phyloP scores from a whole-genome alignment of 148 eudicot genomes.

The Rhododendron williamsianum region DNA sequence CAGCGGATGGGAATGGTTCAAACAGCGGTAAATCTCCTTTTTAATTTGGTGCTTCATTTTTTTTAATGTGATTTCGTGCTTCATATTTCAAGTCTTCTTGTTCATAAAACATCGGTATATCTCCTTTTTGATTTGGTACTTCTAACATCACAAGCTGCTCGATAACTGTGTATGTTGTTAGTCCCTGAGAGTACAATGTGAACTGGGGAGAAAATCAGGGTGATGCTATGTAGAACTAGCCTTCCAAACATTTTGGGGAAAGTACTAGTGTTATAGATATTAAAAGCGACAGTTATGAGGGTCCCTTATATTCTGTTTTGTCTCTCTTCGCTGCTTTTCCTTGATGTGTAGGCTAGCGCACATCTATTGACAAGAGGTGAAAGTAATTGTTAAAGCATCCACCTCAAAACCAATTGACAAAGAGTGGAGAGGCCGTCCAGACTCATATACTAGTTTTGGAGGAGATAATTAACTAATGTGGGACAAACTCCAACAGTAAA shows the following conservation, averaged over 20 bases:
- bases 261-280: not conserved
- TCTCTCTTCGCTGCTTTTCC: not conserved
- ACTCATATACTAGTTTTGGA: too few relatives aligned
- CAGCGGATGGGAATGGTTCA: slow-evolving; percentile 93
- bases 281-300: not conserved
- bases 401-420: too few relatives aligned
- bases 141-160: not conserved
- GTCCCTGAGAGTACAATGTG: not conserved
- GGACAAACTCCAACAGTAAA: too few relatives aligned
- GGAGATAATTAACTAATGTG: too few relatives aligned
- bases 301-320: not conserved
- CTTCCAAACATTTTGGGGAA: not conserved
- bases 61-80: too few relatives aligned
- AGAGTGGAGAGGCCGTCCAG: too few relatives aligned
- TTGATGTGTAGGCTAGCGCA: not conserved
- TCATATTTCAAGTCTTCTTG: not conserved
- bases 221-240: not conserved
- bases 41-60: not conserved
- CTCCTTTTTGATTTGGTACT: slow-evolving; percentile 4
- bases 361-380: not conserved
- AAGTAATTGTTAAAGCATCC: not conserved
- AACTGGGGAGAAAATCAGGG: not conserved
- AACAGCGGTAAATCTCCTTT: slow-evolving; percentile 49
- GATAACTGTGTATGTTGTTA: not conserved
- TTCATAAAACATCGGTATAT: slow-evolving; percentile 50